A percentile compares a stretch with the other conserved stretches of the same genome.
Evolutionary conservation across 1,284 basidiomycete genomes (phyloP).

Genomic region (Schizopora paradoxa): DNA sequence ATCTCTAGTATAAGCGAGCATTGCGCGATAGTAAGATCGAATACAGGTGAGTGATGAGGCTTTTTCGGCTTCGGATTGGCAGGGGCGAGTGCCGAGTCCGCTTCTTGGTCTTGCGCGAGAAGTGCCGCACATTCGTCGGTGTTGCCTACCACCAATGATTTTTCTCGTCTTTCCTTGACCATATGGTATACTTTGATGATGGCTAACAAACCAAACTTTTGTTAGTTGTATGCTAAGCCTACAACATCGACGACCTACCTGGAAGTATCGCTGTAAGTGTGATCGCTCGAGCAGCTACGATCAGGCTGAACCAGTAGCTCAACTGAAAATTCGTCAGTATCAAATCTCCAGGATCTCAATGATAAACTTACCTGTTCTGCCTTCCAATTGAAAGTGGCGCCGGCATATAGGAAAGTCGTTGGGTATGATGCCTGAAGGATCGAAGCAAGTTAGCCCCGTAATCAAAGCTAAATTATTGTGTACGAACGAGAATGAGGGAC

Average conservation of each 20-base stretch:
- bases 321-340: slow-evolving; percentile 38
- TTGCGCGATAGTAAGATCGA: slow-evolving; percentile 60
- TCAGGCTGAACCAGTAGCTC: slow-evolving; percentile 69
- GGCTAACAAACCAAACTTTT: slow-evolving; percentile 32
- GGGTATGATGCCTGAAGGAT: slow-evolving; percentile 47
- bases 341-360: not conserved
- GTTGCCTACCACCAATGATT: slow-evolving; percentile 18
- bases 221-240: not conserved
- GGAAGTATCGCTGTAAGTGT: slow-evolving; percentile 65
- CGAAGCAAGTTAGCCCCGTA: too few relatives aligned
- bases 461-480: not conserved
- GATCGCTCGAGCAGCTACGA: slow-evolving; percentile 54
- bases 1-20: slow-evolving; percentile 55
- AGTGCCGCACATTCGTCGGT: slow-evolving; percentile 9
- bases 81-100: slow-evolving; percentile 19
- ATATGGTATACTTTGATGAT: slow-evolving; percentile 41
- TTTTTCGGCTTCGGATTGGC: not conserved
- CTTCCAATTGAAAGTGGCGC: slow-evolving; percentile 64
- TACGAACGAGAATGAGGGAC: slow-evolving; percentile 50
- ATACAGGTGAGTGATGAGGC: slow-evolving; percentile 38
- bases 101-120: not conserved
- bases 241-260: slow-evolving; percentile 32
- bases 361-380: slow-evolving; percentile 50
- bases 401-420: slow-evolving; percentile 68
- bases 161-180: slow-evolving; percentile 32